These are phyloP conservation scores for Fusarium bactridioides DNA, from an alignment of 2,329 filamentous ascomycete genomes.

Conservation along the genomic window DNA sequence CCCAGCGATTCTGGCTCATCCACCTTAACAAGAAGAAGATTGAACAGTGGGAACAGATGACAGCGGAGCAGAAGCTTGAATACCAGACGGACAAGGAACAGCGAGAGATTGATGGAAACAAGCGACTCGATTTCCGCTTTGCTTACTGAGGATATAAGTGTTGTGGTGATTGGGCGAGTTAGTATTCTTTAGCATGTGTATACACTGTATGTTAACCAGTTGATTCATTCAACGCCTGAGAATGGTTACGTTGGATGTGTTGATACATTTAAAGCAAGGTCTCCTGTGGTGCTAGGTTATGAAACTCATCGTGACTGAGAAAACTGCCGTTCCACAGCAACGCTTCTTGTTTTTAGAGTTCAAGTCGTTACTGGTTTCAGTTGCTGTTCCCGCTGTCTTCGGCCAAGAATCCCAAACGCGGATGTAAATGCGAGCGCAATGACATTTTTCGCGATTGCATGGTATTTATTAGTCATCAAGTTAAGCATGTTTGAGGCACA, in stretches of 20 bases:
- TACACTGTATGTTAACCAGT: not conserved
- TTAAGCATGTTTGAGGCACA: not conserved
- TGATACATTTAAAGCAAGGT: not conserved
- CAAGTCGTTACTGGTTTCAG: constrained; percentile 3
- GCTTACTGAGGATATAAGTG: constrained; percentile 44
- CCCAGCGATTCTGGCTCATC: constrained; percentile 54
- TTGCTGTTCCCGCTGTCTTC: not conserved
- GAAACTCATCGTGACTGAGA: not conserved
- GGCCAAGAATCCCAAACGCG: constrained; percentile 5
- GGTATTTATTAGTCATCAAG: constrained; percentile 3
- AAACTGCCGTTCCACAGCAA: not conserved
- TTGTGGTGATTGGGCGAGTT: not conserved
- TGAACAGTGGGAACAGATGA: constrained; percentile 55
- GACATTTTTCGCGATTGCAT: constrained; percentile 1
- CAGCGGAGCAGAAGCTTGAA: constrained; percentile 50
- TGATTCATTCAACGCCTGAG: not conserved
- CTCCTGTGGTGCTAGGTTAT: not conserved
- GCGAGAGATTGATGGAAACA: constrained; percentile 58
- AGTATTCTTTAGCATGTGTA: not conserved
- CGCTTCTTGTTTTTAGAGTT: not conserved
- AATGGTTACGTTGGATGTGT: not conserved
- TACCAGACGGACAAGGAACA: constrained; percentile 57
- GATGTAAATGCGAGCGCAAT: not conserved
- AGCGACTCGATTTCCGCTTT: constrained; percentile 61
- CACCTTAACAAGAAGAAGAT: constrained; percentile 59